These are phyloP conservation scores for Penicillium angulare DNA, from an alignment of 495 filamentous ascomycete genomes.

Conservation along the genomic window DNA sequence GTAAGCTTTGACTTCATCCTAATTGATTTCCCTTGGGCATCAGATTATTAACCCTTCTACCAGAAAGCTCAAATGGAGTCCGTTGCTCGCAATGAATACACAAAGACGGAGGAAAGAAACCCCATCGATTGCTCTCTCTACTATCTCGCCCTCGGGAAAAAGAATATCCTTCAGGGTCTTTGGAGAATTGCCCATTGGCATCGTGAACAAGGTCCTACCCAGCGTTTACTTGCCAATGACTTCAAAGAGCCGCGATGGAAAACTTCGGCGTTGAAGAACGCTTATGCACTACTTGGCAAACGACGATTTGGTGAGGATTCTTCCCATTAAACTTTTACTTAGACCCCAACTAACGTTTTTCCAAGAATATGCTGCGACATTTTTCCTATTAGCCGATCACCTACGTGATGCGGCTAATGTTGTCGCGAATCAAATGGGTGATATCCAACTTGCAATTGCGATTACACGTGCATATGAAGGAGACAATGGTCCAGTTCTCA, in stretches of 20 bases:
- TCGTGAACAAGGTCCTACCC: slow-evolving; percentile 76
- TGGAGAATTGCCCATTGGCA: slow-evolving; percentile 97
- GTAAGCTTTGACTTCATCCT: slow-evolving; percentile 54
- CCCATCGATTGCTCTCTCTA: slow-evolving; percentile 91
- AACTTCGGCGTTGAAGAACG: slow-evolving; percentile 92
- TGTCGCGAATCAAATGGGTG: slow-evolving; percentile 77
- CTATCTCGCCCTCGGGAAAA: slow-evolving; percentile 90
- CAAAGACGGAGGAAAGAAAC: slow-evolving; percentile 81
- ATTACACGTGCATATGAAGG: slow-evolving; percentile 88
- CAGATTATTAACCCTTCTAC: no score
- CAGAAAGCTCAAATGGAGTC: slow-evolving; percentile 80
- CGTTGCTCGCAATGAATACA: slow-evolving; percentile 91
- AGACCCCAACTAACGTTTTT: slow-evolving; percentile 5
- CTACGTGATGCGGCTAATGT: slow-evolving; percentile 83
- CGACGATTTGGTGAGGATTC: slow-evolving; percentile 78
- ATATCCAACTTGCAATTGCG: slow-evolving; percentile 88
- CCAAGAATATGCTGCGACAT: slow-evolving; percentile 89
- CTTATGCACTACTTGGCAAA: slow-evolving; percentile 92
- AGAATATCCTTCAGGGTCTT: slow-evolving; percentile 83
- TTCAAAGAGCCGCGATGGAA: slow-evolving; percentile 85
- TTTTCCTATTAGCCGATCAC: slow-evolving; percentile 89
- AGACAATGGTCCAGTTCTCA: slow-evolving; percentile 72
- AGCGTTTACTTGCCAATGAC: slow-evolving; percentile 76
- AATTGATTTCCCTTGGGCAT: no score
- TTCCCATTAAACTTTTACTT: not conserved